These are phyloP conservation scores for Kwoniella botswanensis DNA, from an alignment of 768 basidiomycete genomes.

Conservation along the genomic window DNA sequence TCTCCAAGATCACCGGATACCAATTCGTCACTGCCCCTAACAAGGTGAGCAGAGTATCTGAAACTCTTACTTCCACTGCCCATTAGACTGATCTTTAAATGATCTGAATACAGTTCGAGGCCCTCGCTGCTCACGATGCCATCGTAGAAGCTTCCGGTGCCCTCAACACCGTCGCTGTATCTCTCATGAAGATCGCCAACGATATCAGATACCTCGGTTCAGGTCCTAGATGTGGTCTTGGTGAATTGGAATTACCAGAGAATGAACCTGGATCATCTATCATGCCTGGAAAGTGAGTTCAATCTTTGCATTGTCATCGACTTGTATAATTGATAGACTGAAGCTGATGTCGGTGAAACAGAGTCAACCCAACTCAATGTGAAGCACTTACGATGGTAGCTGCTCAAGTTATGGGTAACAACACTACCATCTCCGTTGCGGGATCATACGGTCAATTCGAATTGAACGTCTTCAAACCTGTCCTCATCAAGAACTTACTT, in stretches of 20 bases:
- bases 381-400: slow-evolving; percentile 99
- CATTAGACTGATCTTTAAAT: not conserved
- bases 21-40: slow-evolving; percentile 96
- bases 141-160: slow-evolving; percentile 97
- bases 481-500: slow-evolving; percentile 96
- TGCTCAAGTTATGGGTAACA: slow-evolving; percentile 97
- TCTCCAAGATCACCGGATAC: slow-evolving; percentile 86
- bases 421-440: slow-evolving; percentile 87
- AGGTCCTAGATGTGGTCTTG: slow-evolving; percentile 95
- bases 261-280: slow-evolving; percentile 99
- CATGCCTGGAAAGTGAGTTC: slow-evolving; percentile 86
- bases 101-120: slow-evolving; percentile 75
- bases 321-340: too few relatives aligned
- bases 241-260: slow-evolving; percentile 91
- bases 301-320: not conserved
- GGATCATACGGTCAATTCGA: slow-evolving; percentile 97
- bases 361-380: slow-evolving; percentile 97
- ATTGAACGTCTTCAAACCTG: slow-evolving; percentile 99
- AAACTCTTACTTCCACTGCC: not conserved
- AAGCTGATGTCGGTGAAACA: slow-evolving; percentile 17
- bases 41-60: slow-evolving; percentile 66
- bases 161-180: slow-evolving; percentile 93
- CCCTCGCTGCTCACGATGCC: slow-evolving; percentile 96
- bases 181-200: slow-evolving; percentile 99
- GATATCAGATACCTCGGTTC: slow-evolving; percentile 98